Evolutionary conservation across 2,329 filamentous ascomycete species (phyloP).

Genomic region (Apiospora malaysiana): DNA sequence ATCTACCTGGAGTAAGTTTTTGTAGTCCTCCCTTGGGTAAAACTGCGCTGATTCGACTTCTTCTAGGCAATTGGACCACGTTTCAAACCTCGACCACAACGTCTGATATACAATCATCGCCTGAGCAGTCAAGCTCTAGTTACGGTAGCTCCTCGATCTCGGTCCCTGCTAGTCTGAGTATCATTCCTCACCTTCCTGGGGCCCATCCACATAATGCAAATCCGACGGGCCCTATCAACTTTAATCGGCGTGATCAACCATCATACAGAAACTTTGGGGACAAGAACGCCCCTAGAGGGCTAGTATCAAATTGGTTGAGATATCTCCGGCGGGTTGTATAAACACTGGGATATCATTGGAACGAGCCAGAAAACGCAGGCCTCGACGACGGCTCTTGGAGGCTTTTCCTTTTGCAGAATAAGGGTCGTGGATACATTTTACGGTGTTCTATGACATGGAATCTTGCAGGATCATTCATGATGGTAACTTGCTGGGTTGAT

Average conservation of each 20-base stretch:
- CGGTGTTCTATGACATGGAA: not conserved
- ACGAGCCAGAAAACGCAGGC: not conserved
- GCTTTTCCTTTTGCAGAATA: not conserved
- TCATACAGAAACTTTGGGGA: not conserved
- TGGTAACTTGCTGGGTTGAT: not conserved
- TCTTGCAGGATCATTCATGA: not conserved
- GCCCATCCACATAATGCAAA: slow-evolving; percentile 18
- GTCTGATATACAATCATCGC: not conserved
- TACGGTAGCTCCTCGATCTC: not conserved
- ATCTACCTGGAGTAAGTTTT: slow-evolving; percentile 14
- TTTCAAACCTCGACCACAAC: slow-evolving; percentile 6
- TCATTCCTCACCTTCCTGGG: slow-evolving; percentile 4
- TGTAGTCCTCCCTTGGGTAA: too few species aligned
- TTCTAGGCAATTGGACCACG: slow-evolving; percentile 19
- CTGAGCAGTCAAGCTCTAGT: not conserved
- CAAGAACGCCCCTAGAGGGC: not conserved
- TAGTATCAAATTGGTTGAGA: not conserved
- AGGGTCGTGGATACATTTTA: not conserved
- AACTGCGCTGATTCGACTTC: not conserved
- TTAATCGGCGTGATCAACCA: not conserved
- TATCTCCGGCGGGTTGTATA: not conserved
- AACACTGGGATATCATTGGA: not conserved
- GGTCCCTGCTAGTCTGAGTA: not conserved
- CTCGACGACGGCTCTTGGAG: not conserved
- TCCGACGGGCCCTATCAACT: not conserved